Evolutionary conservation across 805 yeast species (phyloP).

Genomic region (Suhomyces sp.): DNA sequence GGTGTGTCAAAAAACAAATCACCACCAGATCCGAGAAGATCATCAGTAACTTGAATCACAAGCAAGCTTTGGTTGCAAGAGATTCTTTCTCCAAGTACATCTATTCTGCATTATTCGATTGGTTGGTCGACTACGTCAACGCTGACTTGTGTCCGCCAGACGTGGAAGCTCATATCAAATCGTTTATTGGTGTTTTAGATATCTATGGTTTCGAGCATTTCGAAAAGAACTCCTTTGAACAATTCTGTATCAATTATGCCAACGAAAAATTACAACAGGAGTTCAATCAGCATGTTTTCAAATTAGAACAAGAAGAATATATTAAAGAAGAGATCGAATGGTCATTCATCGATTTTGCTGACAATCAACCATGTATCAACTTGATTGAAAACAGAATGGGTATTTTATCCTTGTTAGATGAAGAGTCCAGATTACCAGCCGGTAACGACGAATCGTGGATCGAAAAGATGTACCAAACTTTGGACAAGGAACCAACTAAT

Average conservation of each 20-base stretch:
- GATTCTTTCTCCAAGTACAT: slow-evolving; percentile 97
- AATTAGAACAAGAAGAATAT: slow-evolving; percentile 94
- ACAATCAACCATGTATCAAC: slow-evolving; percentile 94
- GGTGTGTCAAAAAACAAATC: slow-evolving; percentile 92
- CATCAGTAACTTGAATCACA: slow-evolving; percentile 74
- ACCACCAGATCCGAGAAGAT: slow-evolving; percentile 91
- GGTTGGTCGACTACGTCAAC: slow-evolving; percentile 88
- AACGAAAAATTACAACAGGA: slow-evolving; percentile 97
- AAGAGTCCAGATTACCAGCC: slow-evolving; percentile 91
- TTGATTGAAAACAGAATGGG: slow-evolving; percentile 89
- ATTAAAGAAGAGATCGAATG: slow-evolving; percentile 90
- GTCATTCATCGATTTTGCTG: slow-evolving; percentile 94
- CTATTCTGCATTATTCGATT: slow-evolving; percentile 88
- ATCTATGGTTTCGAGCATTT: slow-evolving; percentile 97
- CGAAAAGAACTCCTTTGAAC: slow-evolving; percentile 91
- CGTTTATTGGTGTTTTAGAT: slow-evolving; percentile 95
- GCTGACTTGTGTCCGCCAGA: slow-evolving; percentile 76
- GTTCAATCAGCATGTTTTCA: slow-evolving; percentile 95
- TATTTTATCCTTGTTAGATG: slow-evolving; percentile 83
- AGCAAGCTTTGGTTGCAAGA: slow-evolving; percentile 86
- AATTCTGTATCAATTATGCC: slow-evolving; percentile 95
- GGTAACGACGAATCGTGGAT: slow-evolving; percentile 93
- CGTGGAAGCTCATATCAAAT: slow-evolving; percentile 54
- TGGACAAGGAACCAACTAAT: slow-evolving; percentile 74
- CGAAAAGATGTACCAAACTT: slow-evolving; percentile 81